A percentile compares a stretch with the other conserved stretches of the same genome.
Evolutionary conservation across 139 green algal species (phyloP).

Genomic region (Prasinococcaceae sp.): DNA sequence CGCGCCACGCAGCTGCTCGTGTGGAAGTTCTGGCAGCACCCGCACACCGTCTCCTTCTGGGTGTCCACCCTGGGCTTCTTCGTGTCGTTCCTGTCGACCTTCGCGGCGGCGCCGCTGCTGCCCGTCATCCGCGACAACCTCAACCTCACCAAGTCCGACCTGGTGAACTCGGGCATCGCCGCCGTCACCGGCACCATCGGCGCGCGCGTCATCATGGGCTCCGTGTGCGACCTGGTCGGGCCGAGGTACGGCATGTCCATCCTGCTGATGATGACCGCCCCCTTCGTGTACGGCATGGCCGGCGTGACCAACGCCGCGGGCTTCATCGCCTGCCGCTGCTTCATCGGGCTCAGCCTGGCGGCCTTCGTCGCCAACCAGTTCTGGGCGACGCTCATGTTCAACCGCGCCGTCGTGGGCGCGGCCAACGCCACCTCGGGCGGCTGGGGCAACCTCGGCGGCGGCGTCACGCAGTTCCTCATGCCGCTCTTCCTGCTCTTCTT

Average conservation of each 20-base stretch:
- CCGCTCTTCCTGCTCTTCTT: slow-evolving; percentile 51
- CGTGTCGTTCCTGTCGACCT: slow-evolving; percentile 78
- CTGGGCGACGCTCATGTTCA: too few species aligned
- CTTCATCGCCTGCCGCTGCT: slow-evolving; percentile 58
- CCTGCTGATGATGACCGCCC: slow-evolving; percentile 37
- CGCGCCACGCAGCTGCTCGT: slow-evolving; percentile 35
- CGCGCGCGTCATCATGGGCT: slow-evolving; percentile 45
- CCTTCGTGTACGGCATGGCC: slow-evolving; percentile 45
- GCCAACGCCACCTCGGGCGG: slow-evolving; percentile 69
- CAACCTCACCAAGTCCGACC: slow-evolving; percentile 45
- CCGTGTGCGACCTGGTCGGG: slow-evolving; percentile 58
- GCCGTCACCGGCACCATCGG: slow-evolving; percentile 48
- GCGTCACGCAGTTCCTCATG: slow-evolving; percentile 77
- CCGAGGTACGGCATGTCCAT: slow-evolving; percentile 44
- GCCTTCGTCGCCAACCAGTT: slow-evolving; percentile 83
- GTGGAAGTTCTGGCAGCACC: slow-evolving; percentile 40
- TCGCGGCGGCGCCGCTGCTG: slow-evolving; percentile 64
- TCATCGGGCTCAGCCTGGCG: slow-evolving; percentile 67
- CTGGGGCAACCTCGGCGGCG: slow-evolving; percentile 80
- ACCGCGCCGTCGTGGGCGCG: slow-evolving; percentile 74
- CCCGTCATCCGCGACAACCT: slow-evolving; percentile 70
- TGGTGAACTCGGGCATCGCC: slow-evolving; percentile 37
- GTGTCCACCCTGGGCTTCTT: slow-evolving; percentile 78
- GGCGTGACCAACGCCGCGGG: slow-evolving; percentile 31
- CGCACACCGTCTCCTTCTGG: slow-evolving; percentile 57